Conservation (phyloP, 257 asterid genomes). For the Salvia splendens region DNA sequence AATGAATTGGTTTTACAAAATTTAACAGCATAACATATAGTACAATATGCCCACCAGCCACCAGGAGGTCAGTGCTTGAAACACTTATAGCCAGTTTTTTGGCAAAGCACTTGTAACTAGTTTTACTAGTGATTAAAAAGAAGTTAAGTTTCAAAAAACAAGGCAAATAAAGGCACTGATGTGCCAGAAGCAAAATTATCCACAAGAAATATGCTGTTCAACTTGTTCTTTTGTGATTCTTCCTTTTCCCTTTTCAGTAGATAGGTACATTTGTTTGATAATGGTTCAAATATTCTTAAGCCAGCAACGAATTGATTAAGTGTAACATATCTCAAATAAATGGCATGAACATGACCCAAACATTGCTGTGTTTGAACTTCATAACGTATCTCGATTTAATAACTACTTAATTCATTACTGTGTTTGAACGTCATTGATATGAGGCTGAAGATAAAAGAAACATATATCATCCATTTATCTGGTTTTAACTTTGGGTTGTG, state of each 20-base stretch:
- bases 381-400: neutral
- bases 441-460: conserved; percentile 19
- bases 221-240: conserved; percentile 3
- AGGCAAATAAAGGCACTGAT: neutral
- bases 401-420: too few relatives aligned
- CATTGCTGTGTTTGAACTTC: too few relatives aligned
- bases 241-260: neutral
- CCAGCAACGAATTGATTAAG: neutral
- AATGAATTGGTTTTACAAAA: neutral
- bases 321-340: conserved; percentile 15
- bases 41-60: neutral
- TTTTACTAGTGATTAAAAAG: conserved; percentile 21
- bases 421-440: neutral
- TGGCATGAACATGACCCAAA: conserved; percentile 12
- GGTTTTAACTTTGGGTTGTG: neutral
- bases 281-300: conserved; percentile 16
- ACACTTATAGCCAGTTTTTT: neutral
- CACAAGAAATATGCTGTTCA: neutral
- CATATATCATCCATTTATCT: neutral
- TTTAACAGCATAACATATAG: conserved; percentile 6
- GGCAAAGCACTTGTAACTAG: neutral
- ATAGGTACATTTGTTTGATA: neutral
- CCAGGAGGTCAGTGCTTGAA: neutral
- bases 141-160: conserved; percentile 6
- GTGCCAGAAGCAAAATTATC: conserved; percentile 11